Evolutionary conservation across 441 rosid species (phyloP).

Genomic region (Syzygium syzygioides): DNA sequence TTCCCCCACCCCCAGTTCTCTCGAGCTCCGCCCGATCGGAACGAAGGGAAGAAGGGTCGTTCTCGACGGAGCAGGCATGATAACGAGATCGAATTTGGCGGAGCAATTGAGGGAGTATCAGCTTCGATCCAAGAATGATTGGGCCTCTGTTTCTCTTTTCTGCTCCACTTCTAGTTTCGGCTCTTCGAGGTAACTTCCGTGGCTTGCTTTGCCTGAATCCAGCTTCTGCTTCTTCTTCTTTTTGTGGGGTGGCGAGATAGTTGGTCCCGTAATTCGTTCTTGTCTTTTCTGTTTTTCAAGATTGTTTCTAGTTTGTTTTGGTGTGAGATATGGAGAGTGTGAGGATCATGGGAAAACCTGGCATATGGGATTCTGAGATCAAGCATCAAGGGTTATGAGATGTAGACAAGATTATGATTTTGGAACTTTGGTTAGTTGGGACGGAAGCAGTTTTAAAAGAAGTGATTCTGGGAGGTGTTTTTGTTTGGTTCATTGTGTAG

Average conservation of each 20-base stretch:
- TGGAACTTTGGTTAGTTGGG: background rate
- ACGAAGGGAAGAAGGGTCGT: constrained; percentile 2
- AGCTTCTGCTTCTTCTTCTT: background rate
- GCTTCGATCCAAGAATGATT: constrained; percentile 92
- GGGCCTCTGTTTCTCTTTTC: constrained; percentile 93
- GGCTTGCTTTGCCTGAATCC: background rate
- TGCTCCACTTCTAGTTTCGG: constrained; percentile 54
- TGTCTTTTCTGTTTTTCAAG: background rate
- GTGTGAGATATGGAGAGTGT: background rate
- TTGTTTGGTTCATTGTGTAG: too few species aligned
- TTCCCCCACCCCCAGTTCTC: background rate
- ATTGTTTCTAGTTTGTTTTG: background rate
- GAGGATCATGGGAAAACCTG: background rate
- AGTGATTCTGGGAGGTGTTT: background rate
- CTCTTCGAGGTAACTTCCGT: constrained; percentile 49
- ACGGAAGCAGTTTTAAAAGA: background rate
- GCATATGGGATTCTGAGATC: background rate
- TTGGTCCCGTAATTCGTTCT: background rate
- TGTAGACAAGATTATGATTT: background rate
- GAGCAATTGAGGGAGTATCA: constrained; percentile 97
- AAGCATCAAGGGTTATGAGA: background rate
- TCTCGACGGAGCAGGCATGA: constrained; percentile 43
- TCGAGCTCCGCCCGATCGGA: background rate
- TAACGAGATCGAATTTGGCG: constrained; percentile 90
- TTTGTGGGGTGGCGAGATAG: background rate